Evolutionary conservation across 306 rosid species (phyloP), one percentile per base, ranked within the genome.

Genomic region (Ormosia emarginata): DNA sequence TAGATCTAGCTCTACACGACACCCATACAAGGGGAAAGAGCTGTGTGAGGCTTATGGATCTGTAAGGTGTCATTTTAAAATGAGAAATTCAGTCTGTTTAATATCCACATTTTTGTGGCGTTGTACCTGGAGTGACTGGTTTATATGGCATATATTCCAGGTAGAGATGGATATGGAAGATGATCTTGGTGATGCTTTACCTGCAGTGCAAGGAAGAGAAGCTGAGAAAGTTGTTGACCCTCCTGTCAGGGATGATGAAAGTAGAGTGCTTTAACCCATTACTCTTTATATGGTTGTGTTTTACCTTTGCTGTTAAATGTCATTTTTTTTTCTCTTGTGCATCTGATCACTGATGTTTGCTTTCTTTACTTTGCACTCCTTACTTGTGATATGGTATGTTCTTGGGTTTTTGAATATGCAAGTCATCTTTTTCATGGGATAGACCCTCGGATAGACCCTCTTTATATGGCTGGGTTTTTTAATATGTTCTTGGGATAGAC

Each of bases 131-230:
- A 63, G 71, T 79, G 78, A 49, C 37, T 63, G 59, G 74, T 75
- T 79, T 73, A 37, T 53, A 18, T 83, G 76, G 17, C 56, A 64
- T 62, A 29, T 88, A 70, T 85, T 75, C 79, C 90, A 95, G 99
- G 98, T 95, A 73, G 99, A 95, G 89, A 95, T 95, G 98, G 97
- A 92, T 82, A 93, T 90, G 97, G 99, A 90, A 76, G 99, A 93
- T 71, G 96, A 88, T 83, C 8, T 79, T 71, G 91, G 83, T 56
- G 92, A 78, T 49, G 58, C 75, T 57, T 52, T 78, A 6, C 80
- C 87, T 68, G 89, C 77, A 67, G 86, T 65, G 52, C 90, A 79
- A 89, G 94, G 82, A 85, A 83, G 79, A 49, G 89, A 83, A 71
- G 85, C 87, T 17, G 88, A 78, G 78, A 86, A 87, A 80, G 82